Evolutionary conservation across 2,329 filamentous ascomycete genomes (phyloP).

Genomic region (Cordyceps javanica): DNA sequence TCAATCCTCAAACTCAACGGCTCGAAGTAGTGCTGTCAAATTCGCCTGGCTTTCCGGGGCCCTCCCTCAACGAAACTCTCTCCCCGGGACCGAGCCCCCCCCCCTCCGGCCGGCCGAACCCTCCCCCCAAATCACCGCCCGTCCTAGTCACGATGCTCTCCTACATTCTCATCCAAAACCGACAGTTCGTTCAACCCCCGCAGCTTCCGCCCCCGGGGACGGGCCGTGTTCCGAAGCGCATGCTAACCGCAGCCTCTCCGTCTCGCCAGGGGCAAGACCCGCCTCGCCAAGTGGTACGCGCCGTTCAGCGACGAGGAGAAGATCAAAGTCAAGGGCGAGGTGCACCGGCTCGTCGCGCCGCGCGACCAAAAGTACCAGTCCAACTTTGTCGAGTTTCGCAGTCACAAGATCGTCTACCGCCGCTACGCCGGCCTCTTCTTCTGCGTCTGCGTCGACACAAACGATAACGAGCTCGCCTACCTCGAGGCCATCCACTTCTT

Average conservation of each 20-base stretch:
- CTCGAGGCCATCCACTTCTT: conserved; percentile 99
- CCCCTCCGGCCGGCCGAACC: not conserved
- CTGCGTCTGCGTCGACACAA: conserved; percentile 97
- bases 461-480: conserved; percentile 96
- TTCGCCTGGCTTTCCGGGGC: too few species aligned
- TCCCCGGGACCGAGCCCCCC: too few species aligned
- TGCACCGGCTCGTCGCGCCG: conserved; percentile 94
- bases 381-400: conserved; percentile 96
- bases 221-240: too few species aligned
- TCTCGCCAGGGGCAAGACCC: conserved; percentile 81
- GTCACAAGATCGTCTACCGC: conserved; percentile 95
- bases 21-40: too few species aligned
- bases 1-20: too few species aligned
- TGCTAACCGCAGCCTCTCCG: not conserved
- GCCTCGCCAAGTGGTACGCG: conserved; percentile 97
- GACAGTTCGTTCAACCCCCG: conserved; percentile 73
- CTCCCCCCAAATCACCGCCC: not conserved
- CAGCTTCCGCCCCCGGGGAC: too few species aligned
- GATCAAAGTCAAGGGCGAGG: conserved; percentile 97
- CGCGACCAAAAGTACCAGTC: conserved; percentile 99
- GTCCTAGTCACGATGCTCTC: conserved; percentile 56
- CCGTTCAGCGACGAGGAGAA: conserved; percentile 99
- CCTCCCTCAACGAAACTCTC: too few species aligned
- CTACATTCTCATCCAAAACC: conserved; percentile 83
- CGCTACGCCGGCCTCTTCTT: conserved; percentile 98